Base-by-base conservation (phyloP, 1,139 yeast genomes). In the Geotrichum klebahnii region DNA sequence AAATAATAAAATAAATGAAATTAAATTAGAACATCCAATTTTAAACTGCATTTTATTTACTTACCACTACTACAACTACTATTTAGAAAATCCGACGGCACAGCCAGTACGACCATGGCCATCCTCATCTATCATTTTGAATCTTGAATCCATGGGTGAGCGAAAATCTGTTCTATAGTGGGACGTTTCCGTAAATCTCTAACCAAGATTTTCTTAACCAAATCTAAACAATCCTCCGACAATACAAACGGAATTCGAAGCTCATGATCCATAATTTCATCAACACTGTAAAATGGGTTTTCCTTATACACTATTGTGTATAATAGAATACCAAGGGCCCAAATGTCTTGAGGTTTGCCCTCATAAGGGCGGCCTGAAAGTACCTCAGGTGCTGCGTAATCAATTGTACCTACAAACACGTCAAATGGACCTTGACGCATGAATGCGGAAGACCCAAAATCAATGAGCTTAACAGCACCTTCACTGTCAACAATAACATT, bases 381-480 rank as follows among this genome's bases (percentile, higher is more conserved):
- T 0, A 92, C 96, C 67, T 92, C 98, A 0, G 98, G 97, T 0
- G 97, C 94, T 0, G 97, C 97, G 66, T 90, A 92, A 66, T 92
- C 97, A 37, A 92, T 81, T 0, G 98, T 92, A 1, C 98, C 98
- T 1, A 92, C 97, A 69, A 92, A 92, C 9, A 90, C 96, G 61
- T 90, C 96, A 69, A 90, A 92, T 2, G 97, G 97, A 0, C 97
- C 97, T 67, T 83, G 90, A 57, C 78, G 80, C 20, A 82, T 79
- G 66, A 88, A 87, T 0, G 97, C 96, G 0, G 97, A 96, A 50
- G 95, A 83, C 0, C 98, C 98, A 68, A 89, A 92, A 68, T 92
- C 98, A 63, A 92, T 92, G 54, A 92, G 72, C 66, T 90, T 90
- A 52, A 88, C 82, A 23, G 48, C 44, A 1, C 67, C 66, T 20